phyloP scores from a whole-genome alignment of 768 basidiomycete species.

The Rhodotorula graminis region DNA sequence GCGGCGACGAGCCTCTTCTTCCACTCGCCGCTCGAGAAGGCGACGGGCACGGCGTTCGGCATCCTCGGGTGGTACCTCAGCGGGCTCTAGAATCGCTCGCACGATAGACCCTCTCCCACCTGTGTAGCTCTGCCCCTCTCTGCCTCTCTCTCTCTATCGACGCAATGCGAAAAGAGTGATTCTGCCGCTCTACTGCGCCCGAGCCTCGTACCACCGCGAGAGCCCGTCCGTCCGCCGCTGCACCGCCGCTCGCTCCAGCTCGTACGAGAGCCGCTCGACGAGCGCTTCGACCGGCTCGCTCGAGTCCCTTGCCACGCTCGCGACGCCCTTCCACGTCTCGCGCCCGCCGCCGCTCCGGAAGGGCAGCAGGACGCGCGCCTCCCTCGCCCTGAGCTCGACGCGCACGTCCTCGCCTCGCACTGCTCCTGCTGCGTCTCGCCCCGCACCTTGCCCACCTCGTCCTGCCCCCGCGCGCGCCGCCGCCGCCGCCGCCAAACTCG shows the following conservation, averaged over 20 bases:
- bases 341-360: not conserved
- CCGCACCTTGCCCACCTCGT: not conserved
- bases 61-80: slow-evolving; percentile 29
- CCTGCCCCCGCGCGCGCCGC: not conserved
- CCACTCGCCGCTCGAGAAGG: slow-evolving; percentile 80
- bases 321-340: not conserved
- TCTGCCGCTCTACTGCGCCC: too few relatives aligned
- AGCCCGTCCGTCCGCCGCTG: too few relatives aligned
- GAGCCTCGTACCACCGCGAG: not conserved
- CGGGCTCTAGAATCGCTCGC: slow-evolving; percentile 25
- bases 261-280: not conserved
- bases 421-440: not conserved
- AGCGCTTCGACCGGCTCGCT: not conserved
- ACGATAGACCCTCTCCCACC: not conserved
- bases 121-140: slow-evolving; percentile 2
- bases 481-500: too few relatives aligned
- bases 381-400: slow-evolving; percentile 9
- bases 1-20: slow-evolving; percentile 84
- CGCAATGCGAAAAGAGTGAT: too few relatives aligned
- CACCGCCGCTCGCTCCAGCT: not conserved
- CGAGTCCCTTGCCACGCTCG: not conserved
- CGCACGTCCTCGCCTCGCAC: slow-evolving; percentile 7
- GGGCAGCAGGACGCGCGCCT: slow-evolving; percentile 2
- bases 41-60: slow-evolving; percentile 61
- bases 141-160: not conserved